Evolutionary conservation across 192 early-diverging fungal genomes (phyloP), one percentile per base, ranked within the genome.

Genomic region (Piromyces finnis): DNA sequence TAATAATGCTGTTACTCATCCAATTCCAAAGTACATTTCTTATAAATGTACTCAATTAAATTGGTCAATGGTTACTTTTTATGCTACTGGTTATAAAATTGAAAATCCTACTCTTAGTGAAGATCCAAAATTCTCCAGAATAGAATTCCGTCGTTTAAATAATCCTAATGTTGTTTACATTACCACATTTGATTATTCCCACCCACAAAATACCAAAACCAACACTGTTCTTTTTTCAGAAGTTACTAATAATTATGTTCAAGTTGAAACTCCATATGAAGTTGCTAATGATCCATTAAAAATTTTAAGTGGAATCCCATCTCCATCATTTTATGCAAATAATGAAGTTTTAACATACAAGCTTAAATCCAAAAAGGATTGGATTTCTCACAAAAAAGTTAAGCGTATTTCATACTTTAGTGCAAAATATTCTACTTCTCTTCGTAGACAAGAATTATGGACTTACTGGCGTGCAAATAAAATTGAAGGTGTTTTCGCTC

Each of bases 121-220:
- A 68, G 51, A 17, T 26, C 51, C 51, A 68, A 68, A 68, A 17
- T 68, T 68, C 51, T 68, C 51, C 0, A 17, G 51, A 22, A 68
- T 68, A n/a, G 51, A 68, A 68, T 68, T 68, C 51, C 51, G 51
- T 68, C 51, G 26, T 68, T 68, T 68, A 11, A n/a, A 68, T 68
- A 68, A 68, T n/a, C 51, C 51, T 26, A 68, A 68, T n/a, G 26
- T 68, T n/a, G 51, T 68, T 18, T 68, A 68, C 26, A 68, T 68
- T 68, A 83, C 82, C 5, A 81, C 29, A 3, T 84, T 86, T 30
- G 86, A 87, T 79, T 87, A 87, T 77, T 86, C 86, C 16, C 86
- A 87, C 77, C 86, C 86, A 15, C 83, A 87, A 79, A 85, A 87
- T 80, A 81, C 78, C 30, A 84, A 41, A 30, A 87, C 51, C 26